Evolutionary conservation across 441 rosid species (phyloP), one percentile per base, ranked within the genome.

Genomic region (Manihot esculenta): DNA sequence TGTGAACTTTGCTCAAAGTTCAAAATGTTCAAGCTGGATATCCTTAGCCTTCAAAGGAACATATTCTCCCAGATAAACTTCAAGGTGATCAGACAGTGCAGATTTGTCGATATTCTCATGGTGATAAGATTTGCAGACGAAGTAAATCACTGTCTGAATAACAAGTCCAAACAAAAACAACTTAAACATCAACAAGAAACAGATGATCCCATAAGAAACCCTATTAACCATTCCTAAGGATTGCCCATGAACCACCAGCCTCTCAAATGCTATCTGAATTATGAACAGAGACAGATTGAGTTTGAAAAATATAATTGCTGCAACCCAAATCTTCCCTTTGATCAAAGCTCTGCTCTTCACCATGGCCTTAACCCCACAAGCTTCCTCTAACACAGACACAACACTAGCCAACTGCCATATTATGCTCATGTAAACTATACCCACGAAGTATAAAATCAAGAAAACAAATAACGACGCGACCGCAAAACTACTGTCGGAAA

Each of bases 71-170:
- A 83, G 26, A 57, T 81, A 88, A 41, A 76, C 88, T 57, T 86
- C 84, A 35, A 88, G 87, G 50, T 86, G 90, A 69, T 83, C 85
- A 0, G 87, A 80, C 2, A 86, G 71, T 1, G 82, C 81, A 15
- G 87, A 83, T 66, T 84, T 86, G 71, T 86, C 88, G n/a, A 88
- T 84, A 47, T 81, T 84, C 58, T 88, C 84, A 61, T 80, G 86
- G 70, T 88, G 88, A 65, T 80, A 83, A 0, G 90, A 86, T 64
- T 85, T 88, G 79, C 90, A 88, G 42, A 83, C 87, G 5, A 88
- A 84, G 85, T 88, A 88, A 27, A 86, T 56, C 59, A 86, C 87
- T 0, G 90, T 84, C 55, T 86, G 87, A n/a, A 84, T 49, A 1
- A 86, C 88, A 3, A 88, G 79, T 48, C 76, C 80, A 15, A 84